Evolutionary conservation across 805 yeast genomes (phyloP), one percentile per base, ranked within the genome.

Genomic region (Suhomyces prunicola): DNA sequence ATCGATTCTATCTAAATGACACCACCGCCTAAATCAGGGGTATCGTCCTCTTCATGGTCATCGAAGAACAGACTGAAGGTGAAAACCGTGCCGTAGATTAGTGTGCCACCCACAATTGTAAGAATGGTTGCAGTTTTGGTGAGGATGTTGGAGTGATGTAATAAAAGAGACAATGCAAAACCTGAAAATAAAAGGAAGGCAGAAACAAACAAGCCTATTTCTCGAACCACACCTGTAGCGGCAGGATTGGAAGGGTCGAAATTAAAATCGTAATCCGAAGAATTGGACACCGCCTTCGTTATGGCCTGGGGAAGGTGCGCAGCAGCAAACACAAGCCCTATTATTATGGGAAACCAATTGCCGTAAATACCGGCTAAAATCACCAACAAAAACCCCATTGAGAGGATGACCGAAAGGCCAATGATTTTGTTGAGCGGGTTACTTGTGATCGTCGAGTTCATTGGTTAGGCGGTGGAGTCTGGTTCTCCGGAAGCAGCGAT

Each of bases 291-390:
- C 1, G 72, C 70, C 15, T 64, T 68, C 9, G 78, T 61, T 5
- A 75, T 59, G 5, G 65, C 68, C 17, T 71, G 65, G 19, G 77
- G 79, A 31, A 71, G 60, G 60, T 72, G 75, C 17, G 77, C 80
- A 36, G 71, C 57, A 15, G 72, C 75, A 56, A 74, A 76, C 44
- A 74, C 64, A 23, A 74, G 47, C 5, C 79, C 78, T 59, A 88
- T 90, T 39, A 86, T 79, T 53, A 93, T 78, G 36, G 99, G 98
- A 63, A 87, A 84, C 96, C 97, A 94, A 68, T 90, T 91, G 47
- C 89, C 88, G 73, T 83, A 90, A 10, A 94, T 77, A 50, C 96
- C 91, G 46, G 97, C 90, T 33, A 94, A 76, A 24, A 93, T 88
- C 44, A 92, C 90, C 57, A 94, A 76, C 35, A 94, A 81, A 62